A percentile compares a stretch with the other conserved stretches of the same genome.
Evolutionary conservation across 1,284 basidiomycete genomes (phyloP).

Genomic region (Macrocystidia cucumis): DNA sequence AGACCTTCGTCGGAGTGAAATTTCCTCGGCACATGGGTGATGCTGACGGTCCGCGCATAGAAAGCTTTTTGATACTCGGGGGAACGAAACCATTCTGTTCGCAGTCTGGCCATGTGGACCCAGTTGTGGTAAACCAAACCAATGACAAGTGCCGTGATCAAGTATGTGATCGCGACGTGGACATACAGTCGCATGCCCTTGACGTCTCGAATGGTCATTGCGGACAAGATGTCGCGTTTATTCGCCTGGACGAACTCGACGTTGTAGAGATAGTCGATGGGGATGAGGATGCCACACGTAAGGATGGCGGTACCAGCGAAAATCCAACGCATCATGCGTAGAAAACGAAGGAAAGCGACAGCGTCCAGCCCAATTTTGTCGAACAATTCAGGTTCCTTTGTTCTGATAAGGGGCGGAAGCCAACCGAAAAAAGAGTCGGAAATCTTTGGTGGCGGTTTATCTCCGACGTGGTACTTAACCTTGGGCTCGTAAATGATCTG

Average conservation of each 20-base stretch:
- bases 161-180: constrained; percentile 66
- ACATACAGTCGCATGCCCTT: constrained; percentile 58
- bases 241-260: constrained; percentile 41
- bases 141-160: constrained; percentile 58
- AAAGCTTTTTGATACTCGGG: constrained; percentile 66
- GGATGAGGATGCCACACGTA: constrained; percentile 69
- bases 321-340: constrained; percentile 74
- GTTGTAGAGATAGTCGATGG: constrained; percentile 62
- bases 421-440: constrained; percentile 78
- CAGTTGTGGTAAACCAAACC: constrained; percentile 63
- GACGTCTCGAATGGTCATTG: constrained; percentile 73
- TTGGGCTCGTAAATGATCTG: constrained; percentile 71
- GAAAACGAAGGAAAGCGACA: constrained; percentile 84
- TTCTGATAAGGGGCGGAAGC: constrained; percentile 77
- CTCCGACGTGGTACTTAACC: constrained; percentile 74
- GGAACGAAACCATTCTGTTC: constrained; percentile 63
- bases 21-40: constrained; percentile 66
- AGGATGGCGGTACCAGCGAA: constrained; percentile 63
- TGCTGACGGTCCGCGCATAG: constrained; percentile 67
- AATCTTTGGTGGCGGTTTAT: constrained; percentile 74
- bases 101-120: constrained; percentile 59
- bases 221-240: constrained; percentile 52
- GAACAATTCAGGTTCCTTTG: constrained; percentile 80
- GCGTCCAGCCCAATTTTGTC: constrained; percentile 90
- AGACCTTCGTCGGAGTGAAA: constrained; percentile 71